Base-by-base conservation (phyloP, 345 rosid genomes). In the Sonneratia alba region DNA sequence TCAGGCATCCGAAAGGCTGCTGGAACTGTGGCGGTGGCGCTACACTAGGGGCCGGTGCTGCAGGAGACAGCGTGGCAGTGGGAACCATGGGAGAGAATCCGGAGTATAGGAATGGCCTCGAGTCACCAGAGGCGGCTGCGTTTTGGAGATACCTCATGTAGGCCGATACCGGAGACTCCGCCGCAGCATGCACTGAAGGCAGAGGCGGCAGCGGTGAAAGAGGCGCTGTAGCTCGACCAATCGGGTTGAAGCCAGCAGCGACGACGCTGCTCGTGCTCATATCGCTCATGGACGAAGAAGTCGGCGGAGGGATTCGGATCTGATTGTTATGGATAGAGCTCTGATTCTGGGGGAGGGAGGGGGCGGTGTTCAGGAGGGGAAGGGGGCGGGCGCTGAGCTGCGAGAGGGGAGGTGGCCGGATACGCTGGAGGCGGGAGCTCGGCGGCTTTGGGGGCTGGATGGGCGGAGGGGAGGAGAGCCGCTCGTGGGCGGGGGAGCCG, bases 371-470 rank as follows among this genome's bases (percentile, higher is more conserved):
- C 59, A 89, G 77, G 86, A 81, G 22, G 22, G 80, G 63, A 76
- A 90, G 84, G 1, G 98, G 98, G 6, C 90, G 97, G 76, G 83
- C 85, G 81, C 74, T 77, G 78, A 95, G 71, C 12, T 89, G 90
- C 14, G 83, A 85, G 37, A 95, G 77, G 3, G 99, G 98, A 7
- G 97, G 98, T 76, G 99, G 98, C 13, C 98, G 96, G 70, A 92
- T 95, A 72, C 94, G 87, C 71, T 95, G 97, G 48, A 95, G 80
- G 70, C 98, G 96, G 40, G 97, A 87, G 76, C 89, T 90, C 11
- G 85, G 93, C 1, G 93, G 87, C 63, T 85, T 89, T 1, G 97
- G 91, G 0, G 85, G 85, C 22, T 87, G 89, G 72, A 87, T 83
- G 36, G 89, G 97, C 11, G 91, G 93, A 7, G 97, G 96, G 19